Percentiles rank a stretch among this genome's conserved stretches.
phyloP scores from a whole-genome alignment of 306 rosid genomes.

The Inga leiocalycina region DNA sequence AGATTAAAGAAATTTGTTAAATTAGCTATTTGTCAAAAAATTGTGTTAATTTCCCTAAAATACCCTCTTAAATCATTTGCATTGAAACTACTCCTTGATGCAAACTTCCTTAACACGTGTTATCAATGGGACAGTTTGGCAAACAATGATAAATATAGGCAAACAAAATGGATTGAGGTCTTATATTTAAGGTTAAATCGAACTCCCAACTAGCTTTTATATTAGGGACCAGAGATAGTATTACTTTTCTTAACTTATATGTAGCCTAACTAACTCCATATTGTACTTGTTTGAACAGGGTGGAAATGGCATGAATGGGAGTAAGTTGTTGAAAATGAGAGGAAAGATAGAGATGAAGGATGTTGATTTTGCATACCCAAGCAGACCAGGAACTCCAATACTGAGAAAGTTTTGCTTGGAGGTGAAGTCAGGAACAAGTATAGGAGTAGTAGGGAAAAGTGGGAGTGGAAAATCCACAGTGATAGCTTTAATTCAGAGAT shows the following conservation, averaged over 20 bases:
- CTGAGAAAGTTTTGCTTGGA: constrained; percentile 75
- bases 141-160: too few relatives aligned
- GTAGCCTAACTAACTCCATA: not conserved
- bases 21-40: too few relatives aligned
- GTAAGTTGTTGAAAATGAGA: constrained; percentile 52
- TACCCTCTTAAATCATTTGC: too few relatives aligned
- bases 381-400: constrained; percentile 64
- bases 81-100: too few relatives aligned
- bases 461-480: constrained; percentile 99
- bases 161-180: too few relatives aligned
- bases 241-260: not conserved
- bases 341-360: constrained; percentile 82
- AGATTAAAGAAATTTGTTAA: too few relatives aligned
- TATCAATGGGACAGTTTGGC: too few relatives aligned
- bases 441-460: constrained; percentile 86
- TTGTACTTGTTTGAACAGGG: constrained; percentile 32
- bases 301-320: constrained; percentile 42
- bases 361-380: constrained; percentile 81
- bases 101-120: too few relatives aligned
- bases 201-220: too few relatives aligned
- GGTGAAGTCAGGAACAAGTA: constrained; percentile 81
- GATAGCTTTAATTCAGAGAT: constrained; percentile 73
- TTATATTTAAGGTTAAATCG: too few relatives aligned
- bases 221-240: too few relatives aligned
- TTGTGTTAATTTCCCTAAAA: too few relatives aligned